Evolutionary conservation across 163 green algal genomes (phyloP).

Genomic region (Volvox carteri): DNA sequence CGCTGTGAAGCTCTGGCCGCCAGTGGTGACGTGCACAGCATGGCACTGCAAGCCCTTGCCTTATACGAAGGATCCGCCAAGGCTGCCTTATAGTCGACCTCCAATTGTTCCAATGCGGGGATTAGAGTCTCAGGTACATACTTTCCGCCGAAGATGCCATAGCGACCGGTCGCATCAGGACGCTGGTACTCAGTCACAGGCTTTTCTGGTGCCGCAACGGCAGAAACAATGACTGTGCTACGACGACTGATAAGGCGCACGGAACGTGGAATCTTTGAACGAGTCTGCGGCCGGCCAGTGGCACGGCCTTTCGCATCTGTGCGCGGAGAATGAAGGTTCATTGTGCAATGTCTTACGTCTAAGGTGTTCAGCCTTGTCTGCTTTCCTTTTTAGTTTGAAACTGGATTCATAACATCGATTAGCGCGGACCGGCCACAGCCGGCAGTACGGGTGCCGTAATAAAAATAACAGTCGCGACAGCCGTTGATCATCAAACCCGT

Average conservation of each 20-base stretch:
- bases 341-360: neutral
- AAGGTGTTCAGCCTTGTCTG: too few species aligned
- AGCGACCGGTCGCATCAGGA: conserved; percentile 78
- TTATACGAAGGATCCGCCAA: conserved; percentile 85
- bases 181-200: conserved; percentile 54
- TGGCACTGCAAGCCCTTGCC: conserved; percentile 59
- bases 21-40: conserved; percentile 23
- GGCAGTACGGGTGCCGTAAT: too few species aligned
- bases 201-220: conserved; percentile 41
- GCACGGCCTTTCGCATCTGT: conserved; percentile 10
- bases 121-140: conserved; percentile 99
- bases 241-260: neutral
- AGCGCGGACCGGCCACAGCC: too few species aligned
- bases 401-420: too few species aligned
- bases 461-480: too few species aligned
- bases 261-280: neutral
- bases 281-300: neutral
- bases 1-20: neutral
- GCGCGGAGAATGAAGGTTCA: conserved; percentile 24
- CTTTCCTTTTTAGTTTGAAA: too few species aligned
- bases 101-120: conserved; percentile 89
- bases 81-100: conserved; percentile 87
- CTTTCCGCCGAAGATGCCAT: conserved; percentile 82
- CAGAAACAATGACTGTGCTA: neutral
- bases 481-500: too few species aligned